Conservation (phyloP, 495 filamentous ascomycete genomes). For the Xylaria palmicola region DNA sequence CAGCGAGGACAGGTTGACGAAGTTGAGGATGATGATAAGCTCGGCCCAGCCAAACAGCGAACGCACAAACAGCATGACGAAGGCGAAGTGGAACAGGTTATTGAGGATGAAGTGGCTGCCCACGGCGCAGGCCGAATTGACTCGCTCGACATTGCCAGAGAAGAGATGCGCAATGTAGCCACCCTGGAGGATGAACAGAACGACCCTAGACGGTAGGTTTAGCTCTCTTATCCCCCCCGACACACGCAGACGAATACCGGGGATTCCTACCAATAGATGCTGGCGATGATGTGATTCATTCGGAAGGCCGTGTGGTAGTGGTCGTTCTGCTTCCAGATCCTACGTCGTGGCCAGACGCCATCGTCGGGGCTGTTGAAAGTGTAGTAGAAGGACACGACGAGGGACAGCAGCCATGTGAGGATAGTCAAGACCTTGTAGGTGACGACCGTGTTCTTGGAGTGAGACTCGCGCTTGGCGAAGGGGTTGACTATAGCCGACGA, state of each 20-base stretch:
- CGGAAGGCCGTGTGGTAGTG: conserved; percentile 70
- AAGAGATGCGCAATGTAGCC: conserved; percentile 77
- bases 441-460: conserved; percentile 48
- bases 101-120: conserved; percentile 81
- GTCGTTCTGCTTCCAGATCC: conserved; percentile 70
- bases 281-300: conserved; percentile 65
- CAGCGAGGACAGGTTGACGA: conserved; percentile 69
- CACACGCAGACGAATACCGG: neutral
- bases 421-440: conserved; percentile 67
- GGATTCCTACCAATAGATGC: conserved; percentile 69
- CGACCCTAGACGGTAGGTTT: conserved; percentile 52
- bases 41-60: conserved; percentile 70
- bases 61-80: conserved; percentile 79
- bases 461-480: conserved; percentile 62
- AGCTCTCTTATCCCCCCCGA: neutral
- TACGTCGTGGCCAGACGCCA: conserved; percentile 50
- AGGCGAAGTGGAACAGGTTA: conserved; percentile 76
- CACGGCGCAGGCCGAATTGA: conserved; percentile 70
- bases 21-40: conserved; percentile 73
- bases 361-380: conserved; percentile 60
- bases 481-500: conserved; percentile 56
- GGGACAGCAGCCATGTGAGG: conserved; percentile 68
- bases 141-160: conserved; percentile 55
- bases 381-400: conserved; percentile 70
- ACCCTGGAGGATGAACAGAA: conserved; percentile 71